Evolutionary conservation across 768 basidiomycete species (phyloP).

Genomic region (Nidularia sp.): DNA sequence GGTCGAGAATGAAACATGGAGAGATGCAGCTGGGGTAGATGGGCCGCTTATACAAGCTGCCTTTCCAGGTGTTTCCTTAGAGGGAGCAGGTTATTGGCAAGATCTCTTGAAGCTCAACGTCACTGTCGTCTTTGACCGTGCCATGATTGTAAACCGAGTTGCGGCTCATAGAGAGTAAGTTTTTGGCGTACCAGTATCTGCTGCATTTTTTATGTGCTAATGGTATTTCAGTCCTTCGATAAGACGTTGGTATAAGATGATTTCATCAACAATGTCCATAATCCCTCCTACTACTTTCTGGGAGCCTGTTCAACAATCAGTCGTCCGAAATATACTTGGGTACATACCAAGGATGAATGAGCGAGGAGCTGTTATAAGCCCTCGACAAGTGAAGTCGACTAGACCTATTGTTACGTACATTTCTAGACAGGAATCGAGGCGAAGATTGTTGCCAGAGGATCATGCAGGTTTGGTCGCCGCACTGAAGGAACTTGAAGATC

Average conservation of each 20-base stretch:
- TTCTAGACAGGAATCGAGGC: neutral
- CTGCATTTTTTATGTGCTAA: no score
- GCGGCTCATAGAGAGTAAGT: slow-evolving; percentile 45
- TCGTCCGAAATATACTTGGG: neutral
- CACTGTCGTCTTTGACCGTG: slow-evolving; percentile 53
- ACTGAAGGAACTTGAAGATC: slow-evolving; percentile 13
- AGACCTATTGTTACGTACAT: slow-evolving; percentile 1
- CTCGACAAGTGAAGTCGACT: neutral
- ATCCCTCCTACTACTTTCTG: slow-evolving; percentile 4
- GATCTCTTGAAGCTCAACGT: slow-evolving; percentile 38
- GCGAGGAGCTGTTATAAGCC: neutral
- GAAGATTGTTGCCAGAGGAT: slow-evolving; percentile 13
- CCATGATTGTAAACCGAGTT: slow-evolving; percentile 53
- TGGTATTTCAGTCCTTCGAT: no score
- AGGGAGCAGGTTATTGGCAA: slow-evolving; percentile 28
- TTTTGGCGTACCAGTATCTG: neutral
- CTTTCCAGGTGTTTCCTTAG: neutral
- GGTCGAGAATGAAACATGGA: neutral
- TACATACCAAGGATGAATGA: neutral
- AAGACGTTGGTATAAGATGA: no score
- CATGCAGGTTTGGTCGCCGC: slow-evolving; percentile 16
- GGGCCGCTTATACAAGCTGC: neutral
- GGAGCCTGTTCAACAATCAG: neutral
- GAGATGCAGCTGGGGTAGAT: neutral
- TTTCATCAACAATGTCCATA: slow-evolving; percentile 19